Percentiles rank a stretch among this genome's conserved stretches.
Conservation (phyloP, 129 eudicot species). For the Centrapalus pauciflorus region DNA sequence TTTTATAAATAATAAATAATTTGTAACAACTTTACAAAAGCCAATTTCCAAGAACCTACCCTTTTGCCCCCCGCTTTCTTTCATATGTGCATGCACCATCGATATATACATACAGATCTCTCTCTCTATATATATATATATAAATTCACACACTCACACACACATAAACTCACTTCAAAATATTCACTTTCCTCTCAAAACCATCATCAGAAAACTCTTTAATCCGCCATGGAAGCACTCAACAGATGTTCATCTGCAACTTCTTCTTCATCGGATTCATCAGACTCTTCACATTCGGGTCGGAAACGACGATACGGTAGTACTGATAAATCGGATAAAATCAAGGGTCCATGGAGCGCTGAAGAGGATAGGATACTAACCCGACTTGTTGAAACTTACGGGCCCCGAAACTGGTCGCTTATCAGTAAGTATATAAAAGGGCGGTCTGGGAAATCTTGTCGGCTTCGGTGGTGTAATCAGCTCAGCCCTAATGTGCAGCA, state of each 20-base stretch:
- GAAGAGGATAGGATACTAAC: conserved; percentile 73
- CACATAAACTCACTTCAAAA: conserved; percentile 12
- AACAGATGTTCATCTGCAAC: conserved; percentile 41
- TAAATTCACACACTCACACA: not conserved
- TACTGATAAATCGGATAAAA: conserved; percentile 30
- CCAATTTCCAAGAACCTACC: conserved; percentile 37
- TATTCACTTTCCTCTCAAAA: not conserved
- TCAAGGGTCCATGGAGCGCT: conserved; percentile 86
- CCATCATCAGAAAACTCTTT: not conserved
- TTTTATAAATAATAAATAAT: not conserved
- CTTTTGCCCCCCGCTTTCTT: conserved; percentile 27
- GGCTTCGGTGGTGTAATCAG: conserved; percentile 92
- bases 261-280: conserved; percentile 44
- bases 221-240: conserved; percentile 38
- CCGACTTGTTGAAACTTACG: conserved; percentile 54
- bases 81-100: conserved; percentile 40
- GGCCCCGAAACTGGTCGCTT: conserved; percentile 72
- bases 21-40: conserved; percentile 31
- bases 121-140: not conserved
- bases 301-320: conserved; percentile 14
- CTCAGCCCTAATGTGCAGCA: conserved; percentile 71
- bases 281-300: conserved; percentile 36
- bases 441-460: conserved; percentile 74
- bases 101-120: not conserved
- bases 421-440: conserved; percentile 73